phyloP scores from a whole-genome alignment of 495 filamentous ascomycete species.

The Aspergillus biplanus region DNA sequence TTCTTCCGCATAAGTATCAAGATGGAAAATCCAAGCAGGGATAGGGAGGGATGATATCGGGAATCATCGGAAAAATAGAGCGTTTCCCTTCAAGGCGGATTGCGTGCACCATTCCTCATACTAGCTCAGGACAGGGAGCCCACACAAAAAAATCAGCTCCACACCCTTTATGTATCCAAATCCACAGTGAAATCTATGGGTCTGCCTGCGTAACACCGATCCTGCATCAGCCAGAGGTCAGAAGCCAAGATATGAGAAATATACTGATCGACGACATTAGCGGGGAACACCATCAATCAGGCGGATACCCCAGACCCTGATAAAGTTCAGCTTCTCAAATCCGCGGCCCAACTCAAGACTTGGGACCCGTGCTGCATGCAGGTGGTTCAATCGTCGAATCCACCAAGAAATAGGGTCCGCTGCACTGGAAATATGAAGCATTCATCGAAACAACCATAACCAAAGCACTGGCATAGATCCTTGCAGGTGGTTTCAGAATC shows the following conservation, averaged over 20 bases:
- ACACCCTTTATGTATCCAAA: constrained; percentile 25
- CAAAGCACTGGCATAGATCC: constrained; percentile 12
- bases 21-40: constrained; percentile 1
- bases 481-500: neutral
- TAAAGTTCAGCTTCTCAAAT: constrained; percentile 22
- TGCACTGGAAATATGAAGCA: constrained; percentile 6
- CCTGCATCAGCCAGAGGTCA: constrained; percentile 16
- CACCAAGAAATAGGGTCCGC: constrained; percentile 13
- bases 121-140: constrained; percentile 4
- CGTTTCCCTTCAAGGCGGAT: constrained; percentile 4
- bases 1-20: constrained; percentile 3
- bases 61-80: constrained; percentile 9
- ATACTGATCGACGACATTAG: constrained; percentile 22
- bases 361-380: constrained; percentile 20
- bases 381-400: constrained; percentile 14
- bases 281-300: constrained; percentile 11
- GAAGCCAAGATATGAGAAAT: constrained; percentile 21
- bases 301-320: constrained; percentile 25
- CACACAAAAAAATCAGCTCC: constrained; percentile 17
- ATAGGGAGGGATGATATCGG: constrained; percentile 10
- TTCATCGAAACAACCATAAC: constrained; percentile 11
- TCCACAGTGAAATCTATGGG: constrained; percentile 5
- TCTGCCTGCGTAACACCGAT: constrained; percentile 13
- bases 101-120: constrained; percentile 8
- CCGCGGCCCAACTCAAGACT: constrained; percentile 14